Percentiles rank a stretch among this genome's conserved stretches.
Evolutionary conservation across 768 basidiomycete species (phyloP).

Genomic region (Phylloporus sp.): DNA sequence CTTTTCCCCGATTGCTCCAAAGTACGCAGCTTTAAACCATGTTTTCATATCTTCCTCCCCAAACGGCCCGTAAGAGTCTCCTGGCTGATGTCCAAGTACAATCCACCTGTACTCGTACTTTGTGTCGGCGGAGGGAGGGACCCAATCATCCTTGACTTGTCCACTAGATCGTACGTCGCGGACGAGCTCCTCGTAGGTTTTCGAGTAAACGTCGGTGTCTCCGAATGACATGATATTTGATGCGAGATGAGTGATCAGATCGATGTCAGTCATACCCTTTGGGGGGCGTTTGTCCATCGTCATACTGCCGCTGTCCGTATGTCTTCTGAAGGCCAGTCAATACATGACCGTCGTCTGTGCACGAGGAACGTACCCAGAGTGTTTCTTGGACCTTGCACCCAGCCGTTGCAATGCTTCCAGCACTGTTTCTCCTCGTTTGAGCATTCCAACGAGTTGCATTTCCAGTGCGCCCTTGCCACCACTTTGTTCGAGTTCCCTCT

Average conservation of each 20-base stretch:
- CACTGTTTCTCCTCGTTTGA: conserved; percentile 89
- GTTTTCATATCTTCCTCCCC: conserved; percentile 70
- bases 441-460: conserved; percentile 60
- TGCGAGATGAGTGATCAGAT: conserved; percentile 77
- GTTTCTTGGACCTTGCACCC: conserved; percentile 59
- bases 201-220: conserved; percentile 81
- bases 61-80: conserved; percentile 74
- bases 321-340: conserved; percentile 15
- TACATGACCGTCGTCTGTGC: background rate
- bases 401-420: conserved; percentile 85
- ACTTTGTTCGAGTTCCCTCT: conserved; percentile 62
- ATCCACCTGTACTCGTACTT: conserved; percentile 84
- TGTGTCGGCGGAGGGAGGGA: conserved; percentile 68
- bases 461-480: conserved; percentile 64
- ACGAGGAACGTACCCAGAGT: conserved; percentile 19
- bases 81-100: conserved; percentile 44
- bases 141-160: conserved; percentile 62
- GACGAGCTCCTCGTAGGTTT: conserved; percentile 81
- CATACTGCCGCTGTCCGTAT: conserved; percentile 40
- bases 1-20: conserved; percentile 72
- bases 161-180: conserved; percentile 70
- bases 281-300: conserved; percentile 41
- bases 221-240: conserved; percentile 85
- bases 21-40: conserved; percentile 80
- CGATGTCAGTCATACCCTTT: conserved; percentile 52